phyloP scores from a whole-genome alignment of 352 stramenopile genomes.

The Phytophthora capsici region DNA sequence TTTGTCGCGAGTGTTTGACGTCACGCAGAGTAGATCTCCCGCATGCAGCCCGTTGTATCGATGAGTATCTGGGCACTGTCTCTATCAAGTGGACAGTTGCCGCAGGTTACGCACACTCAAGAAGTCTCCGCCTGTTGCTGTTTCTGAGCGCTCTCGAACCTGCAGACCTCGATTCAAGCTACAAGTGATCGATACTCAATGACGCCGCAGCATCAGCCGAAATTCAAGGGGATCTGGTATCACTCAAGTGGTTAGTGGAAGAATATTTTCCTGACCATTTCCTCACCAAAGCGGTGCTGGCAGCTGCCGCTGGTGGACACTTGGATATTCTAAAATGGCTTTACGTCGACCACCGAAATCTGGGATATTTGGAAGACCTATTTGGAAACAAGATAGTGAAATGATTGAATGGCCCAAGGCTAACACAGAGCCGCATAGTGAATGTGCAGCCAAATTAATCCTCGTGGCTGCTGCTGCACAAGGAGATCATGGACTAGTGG shows the following conservation, averaged over 20 bases:
- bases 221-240: too few species aligned
- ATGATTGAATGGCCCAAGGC: slow-evolving; percentile 15
- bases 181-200: slow-evolving; percentile 13
- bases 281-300: slow-evolving; percentile 20
- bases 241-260: slow-evolving; percentile 23
- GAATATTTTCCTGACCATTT: slow-evolving; percentile 17
- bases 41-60: slow-evolving; percentile 13
- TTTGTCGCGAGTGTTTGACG: slow-evolving; percentile 16
- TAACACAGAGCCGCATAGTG: slow-evolving; percentile 4
- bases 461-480: slow-evolving; percentile 11
- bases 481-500: slow-evolving; percentile 9
- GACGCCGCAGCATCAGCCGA: too few species aligned
- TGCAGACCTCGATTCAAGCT: slow-evolving; percentile 5
- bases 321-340: slow-evolving; percentile 27
- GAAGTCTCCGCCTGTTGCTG: slow-evolving; percentile 17
- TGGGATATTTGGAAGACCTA: slow-evolving; percentile 10
- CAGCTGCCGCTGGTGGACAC: slow-evolving; percentile 17
- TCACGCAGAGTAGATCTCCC: slow-evolving; percentile 7
- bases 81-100: slow-evolving; percentile 14
- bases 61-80: slow-evolving; percentile 18
- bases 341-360: slow-evolving; percentile 3
- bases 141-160: slow-evolving; percentile 19
- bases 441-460: slow-evolving; percentile 21
- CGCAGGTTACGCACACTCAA: slow-evolving; percentile 8
- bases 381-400: slow-evolving; percentile 7